Conservation (phyloP, 2,329 filamentous ascomycete species). For the Talaromyces sp. region DNA sequence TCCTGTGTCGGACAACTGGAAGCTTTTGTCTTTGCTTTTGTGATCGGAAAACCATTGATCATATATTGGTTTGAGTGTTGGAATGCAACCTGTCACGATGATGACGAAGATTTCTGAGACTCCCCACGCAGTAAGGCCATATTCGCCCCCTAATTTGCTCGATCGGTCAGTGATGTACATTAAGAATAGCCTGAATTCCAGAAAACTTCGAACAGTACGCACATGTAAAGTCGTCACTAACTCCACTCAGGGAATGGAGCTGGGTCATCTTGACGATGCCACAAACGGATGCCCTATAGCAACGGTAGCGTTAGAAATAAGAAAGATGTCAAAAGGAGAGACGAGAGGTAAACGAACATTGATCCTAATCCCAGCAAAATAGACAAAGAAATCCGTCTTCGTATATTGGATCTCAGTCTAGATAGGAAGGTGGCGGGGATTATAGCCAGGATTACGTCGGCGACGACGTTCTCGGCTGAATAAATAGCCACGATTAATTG, state of each 20-base stretch:
- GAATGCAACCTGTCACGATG: background rate
- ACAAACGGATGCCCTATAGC: slow-evolving; percentile 6
- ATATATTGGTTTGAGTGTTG: background rate
- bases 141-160: background rate
- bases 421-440: slow-evolving; percentile 1
- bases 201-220: background rate
- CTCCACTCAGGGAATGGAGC: background rate
- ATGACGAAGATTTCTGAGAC: slow-evolving; percentile 2
- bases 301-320: background rate
- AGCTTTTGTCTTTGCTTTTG: background rate
- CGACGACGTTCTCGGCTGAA: slow-evolving; percentile 1
- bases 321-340: background rate
- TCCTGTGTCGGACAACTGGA: background rate
- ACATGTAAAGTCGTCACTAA: slow-evolving; percentile 6
- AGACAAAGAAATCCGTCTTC: background rate
- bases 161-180: background rate
- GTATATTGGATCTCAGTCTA: background rate
- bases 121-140: background rate
- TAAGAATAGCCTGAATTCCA: background rate
- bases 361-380: slow-evolving; percentile 1
- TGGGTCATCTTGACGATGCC: slow-evolving; percentile 11
- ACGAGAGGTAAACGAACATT: background rate
- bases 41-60: background rate
- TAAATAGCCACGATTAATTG: background rate
- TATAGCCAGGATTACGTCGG: slow-evolving; percentile 5